A percentile compares a stretch with the other conserved stretches of the same genome.
Conservation (phyloP, 345 rosid genomes). For the Sonneratia caseolaris region DNA sequence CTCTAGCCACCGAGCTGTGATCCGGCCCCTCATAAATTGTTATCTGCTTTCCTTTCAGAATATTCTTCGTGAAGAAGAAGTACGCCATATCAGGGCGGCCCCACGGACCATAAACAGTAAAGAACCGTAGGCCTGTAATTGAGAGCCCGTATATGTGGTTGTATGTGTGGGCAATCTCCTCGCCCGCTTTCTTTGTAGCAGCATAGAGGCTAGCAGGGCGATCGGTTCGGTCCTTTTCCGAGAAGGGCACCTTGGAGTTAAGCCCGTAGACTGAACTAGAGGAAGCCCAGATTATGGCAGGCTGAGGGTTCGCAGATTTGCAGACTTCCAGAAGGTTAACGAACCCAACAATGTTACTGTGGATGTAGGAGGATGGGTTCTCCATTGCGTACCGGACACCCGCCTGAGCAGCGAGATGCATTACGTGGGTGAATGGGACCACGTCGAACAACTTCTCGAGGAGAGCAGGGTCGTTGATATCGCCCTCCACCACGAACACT, state of each 20-base stretch:
- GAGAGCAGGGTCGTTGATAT: conserved; percentile 51
- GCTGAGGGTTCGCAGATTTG: conserved; percentile 68
- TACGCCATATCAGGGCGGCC: conserved; percentile 91
- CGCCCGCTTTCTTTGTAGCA: conserved; percentile 80
- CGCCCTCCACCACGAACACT: conserved; percentile 55
- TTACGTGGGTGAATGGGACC: conserved; percentile 72
- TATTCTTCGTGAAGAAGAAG: conserved; percentile 52
- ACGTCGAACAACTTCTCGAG: conserved; percentile 57
- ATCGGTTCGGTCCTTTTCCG: conserved; percentile 60
- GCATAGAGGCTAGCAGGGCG: conserved; percentile 82
- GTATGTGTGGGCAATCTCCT: conserved; percentile 71
- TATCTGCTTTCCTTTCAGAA: conserved; percentile 66
- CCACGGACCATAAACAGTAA: conserved; percentile 86
- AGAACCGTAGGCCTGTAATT: conserved; percentile 66
- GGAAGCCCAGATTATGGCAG: conserved; percentile 75
- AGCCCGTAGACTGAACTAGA: conserved; percentile 79
- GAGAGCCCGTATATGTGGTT: conserved; percentile 77
- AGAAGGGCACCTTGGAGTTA: conserved; percentile 61
- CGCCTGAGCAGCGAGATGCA: conserved; percentile 90
- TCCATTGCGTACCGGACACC: conserved; percentile 74
- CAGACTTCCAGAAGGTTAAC: conserved; percentile 59
- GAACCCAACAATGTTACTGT: conserved; percentile 66
- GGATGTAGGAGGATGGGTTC: conserved; percentile 66
- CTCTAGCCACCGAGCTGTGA: conserved; percentile 60
- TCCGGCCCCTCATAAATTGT: conserved; percentile 60